A percentile compares a stretch with the other conserved stretches of the same genome.
Evolutionary conservation across 768 basidiomycete genomes (phyloP).

Genomic region (Sutorius australiensis): DNA sequence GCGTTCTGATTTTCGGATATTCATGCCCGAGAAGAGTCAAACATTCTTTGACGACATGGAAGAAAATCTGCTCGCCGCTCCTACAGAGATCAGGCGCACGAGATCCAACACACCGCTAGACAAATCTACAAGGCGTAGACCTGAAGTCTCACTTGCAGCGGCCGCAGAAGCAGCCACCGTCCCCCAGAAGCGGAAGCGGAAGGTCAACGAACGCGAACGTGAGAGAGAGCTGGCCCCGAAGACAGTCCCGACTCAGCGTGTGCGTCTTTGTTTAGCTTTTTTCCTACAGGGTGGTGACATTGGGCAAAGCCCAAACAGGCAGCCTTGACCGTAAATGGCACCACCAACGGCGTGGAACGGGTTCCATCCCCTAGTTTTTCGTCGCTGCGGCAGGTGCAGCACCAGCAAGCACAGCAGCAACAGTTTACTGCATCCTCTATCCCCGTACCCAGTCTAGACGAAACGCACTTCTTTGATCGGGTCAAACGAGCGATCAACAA

Average conservation of each 20-base stretch:
- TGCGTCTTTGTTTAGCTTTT: conserved; percentile 9
- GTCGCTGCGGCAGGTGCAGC: conserved; percentile 20
- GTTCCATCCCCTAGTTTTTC: conserved; percentile 21
- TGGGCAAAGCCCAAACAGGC: conserved; percentile 23
- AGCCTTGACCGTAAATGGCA: conserved; percentile 15
- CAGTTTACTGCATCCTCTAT: conserved; percentile 17
- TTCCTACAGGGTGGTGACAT: conserved; percentile 2
- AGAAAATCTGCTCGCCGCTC: conserved; percentile 27
- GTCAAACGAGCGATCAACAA: conserved; percentile 72
- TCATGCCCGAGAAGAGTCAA: conserved; percentile 63
- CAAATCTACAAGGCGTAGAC: conserved; percentile 41
- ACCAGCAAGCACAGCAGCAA: conserved; percentile 23
- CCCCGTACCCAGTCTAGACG: conserved; percentile 37
- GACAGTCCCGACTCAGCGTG: conserved; percentile 21
- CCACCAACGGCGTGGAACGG: conserved; percentile 19
- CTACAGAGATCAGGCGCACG: conserved; percentile 28
- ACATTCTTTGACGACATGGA: conserved; percentile 45
- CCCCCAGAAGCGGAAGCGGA: conserved; percentile 70
- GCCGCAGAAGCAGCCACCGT: conserved; percentile 37
- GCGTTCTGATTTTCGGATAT: conserved; percentile 67
- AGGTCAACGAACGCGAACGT: conserved; percentile 43
- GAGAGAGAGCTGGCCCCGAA: conserved; percentile 32
- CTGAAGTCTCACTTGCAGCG: conserved; percentile 43
- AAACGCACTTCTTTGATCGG: conserved; percentile 87
- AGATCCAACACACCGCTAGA: conserved; percentile 35